Percentiles rank a stretch among this genome's conserved stretches.
phyloP scores from a whole-genome alignment of 345 rosid species.

The Bruguiera sexangula region DNA sequence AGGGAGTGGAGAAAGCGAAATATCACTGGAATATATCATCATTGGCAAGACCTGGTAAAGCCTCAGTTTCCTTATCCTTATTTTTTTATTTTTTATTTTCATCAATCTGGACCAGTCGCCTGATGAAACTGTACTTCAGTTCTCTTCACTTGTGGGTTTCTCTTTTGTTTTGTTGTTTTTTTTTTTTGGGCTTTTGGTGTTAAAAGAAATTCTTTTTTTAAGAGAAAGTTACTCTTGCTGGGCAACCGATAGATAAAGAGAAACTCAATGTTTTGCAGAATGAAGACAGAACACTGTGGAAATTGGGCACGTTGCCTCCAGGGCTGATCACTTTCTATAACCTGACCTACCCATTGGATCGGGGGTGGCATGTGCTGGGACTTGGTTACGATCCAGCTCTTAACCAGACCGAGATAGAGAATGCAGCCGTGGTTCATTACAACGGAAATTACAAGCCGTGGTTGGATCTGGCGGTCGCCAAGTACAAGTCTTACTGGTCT shows the following conservation, averaged over 20 bases:
- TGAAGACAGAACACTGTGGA: conserved; percentile 96
- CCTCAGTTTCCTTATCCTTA: not conserved
- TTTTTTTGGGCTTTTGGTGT: not conserved
- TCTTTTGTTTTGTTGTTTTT: not conserved
- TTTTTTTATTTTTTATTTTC: too few species aligned
- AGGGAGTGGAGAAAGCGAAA: conserved; percentile 83
- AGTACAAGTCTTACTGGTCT: conserved; percentile 88
- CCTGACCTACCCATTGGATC: conserved; percentile 72
- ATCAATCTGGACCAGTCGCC: too few species aligned
- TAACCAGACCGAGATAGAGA: conserved; percentile 80
- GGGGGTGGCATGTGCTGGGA: conserved; percentile 89
- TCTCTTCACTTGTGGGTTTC: not conserved
- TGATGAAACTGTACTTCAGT: too few species aligned
- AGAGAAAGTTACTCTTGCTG: not conserved
- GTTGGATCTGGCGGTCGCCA: conserved; percentile 83
- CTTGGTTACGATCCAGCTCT: conserved; percentile 99
- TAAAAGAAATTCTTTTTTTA: not conserved
- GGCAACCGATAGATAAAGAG: conserved; percentile 10
- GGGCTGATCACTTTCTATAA: conserved; percentile 95
- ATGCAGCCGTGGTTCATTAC: conserved; percentile 90
- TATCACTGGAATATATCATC: conserved; percentile 86
- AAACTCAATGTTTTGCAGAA: conserved; percentile 48
- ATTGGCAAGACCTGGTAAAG: conserved; percentile 93
- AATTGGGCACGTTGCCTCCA: conserved; percentile 92
- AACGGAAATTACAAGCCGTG: conserved; percentile 98